These are phyloP conservation scores for Alternaria brassicicola DNA, from an alignment of 2,329 filamentous ascomycete species.

Conservation along the genomic window DNA sequence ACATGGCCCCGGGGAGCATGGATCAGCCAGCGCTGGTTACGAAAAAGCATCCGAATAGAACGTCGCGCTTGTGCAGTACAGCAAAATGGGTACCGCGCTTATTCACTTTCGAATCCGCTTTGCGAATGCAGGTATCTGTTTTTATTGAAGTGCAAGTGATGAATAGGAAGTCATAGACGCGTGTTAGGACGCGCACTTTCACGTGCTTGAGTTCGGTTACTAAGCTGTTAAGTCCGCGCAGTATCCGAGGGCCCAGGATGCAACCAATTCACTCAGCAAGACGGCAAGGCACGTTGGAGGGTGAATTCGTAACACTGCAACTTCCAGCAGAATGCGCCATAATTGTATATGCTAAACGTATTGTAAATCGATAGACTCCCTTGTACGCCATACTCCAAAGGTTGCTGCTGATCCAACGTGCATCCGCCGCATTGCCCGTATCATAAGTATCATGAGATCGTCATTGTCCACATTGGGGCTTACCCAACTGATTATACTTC, in stretches of 20 bases:
- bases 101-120: background rate
- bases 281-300: background rate
- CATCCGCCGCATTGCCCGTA: conserved; percentile 1
- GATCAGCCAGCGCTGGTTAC: conserved; percentile 1
- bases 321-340: background rate
- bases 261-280: background rate
- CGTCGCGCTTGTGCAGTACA: background rate
- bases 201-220: conserved; percentile 9
- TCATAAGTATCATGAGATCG: conserved; percentile 29
- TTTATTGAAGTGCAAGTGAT: background rate
- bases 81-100: background rate
- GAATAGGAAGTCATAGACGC: background rate
- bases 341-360: background rate
- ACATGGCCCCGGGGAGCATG: conserved; percentile 3
- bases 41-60: background rate
- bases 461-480: conserved; percentile 19
- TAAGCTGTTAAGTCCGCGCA: background rate
- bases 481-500: background rate
- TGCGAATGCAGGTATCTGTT: no score
- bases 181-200: conserved; percentile 1
- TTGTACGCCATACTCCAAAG: conserved; percentile 14
- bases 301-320: background rate
- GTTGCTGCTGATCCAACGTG: conserved; percentile 10
- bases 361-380: conserved; percentile 1
- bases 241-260: background rate